phyloP scores from a whole-genome alignment of 169 alveolate genomes.

The Cryptosporidium ryanae region DNA sequence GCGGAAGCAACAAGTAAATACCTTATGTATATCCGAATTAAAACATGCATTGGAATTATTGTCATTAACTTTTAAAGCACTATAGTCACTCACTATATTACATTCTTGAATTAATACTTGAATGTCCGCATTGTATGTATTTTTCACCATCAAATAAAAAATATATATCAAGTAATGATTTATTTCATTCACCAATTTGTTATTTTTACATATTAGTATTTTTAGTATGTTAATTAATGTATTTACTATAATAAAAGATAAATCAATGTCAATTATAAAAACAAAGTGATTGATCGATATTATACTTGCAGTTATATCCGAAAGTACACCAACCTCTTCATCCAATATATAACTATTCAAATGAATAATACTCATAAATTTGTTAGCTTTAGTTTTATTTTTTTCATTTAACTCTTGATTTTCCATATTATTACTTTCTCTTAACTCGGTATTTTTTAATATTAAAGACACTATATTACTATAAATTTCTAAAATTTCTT shows the following conservation, averaged over 20 bases:
- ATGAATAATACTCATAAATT: neutral
- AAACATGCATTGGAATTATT: slow-evolving; percentile 2
- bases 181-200: neutral
- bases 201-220: neutral
- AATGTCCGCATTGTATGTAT: slow-evolving; percentile 10
- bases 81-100: neutral
- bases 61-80: neutral
- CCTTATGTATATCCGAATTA: neutral
- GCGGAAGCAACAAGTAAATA: slow-evolving; percentile 1
- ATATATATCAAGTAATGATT: slow-evolving; percentile 3
- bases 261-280: slow-evolving; percentile 8
- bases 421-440: neutral
- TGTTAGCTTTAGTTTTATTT: slow-evolving; percentile 5
- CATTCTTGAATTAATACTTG: neutral
- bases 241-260: slow-evolving; percentile 8
- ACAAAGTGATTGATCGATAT: neutral
- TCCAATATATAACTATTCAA: neutral
- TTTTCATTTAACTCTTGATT: too few relatives aligned
- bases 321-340: slow-evolving; percentile 4
- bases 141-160: slow-evolving; percentile 19
- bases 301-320: slow-evolving; percentile 16
- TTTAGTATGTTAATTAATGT: slow-evolving; percentile 2
- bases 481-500: slow-evolving; percentile 30
- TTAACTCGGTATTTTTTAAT: neutral
- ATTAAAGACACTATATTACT: neutral